Percentiles rank a stretch among this genome's conserved stretches.
These are phyloP conservation scores for Picea glauca DNA, from an alignment of 75 land plant genomes.

Conservation along the genomic window DNA sequence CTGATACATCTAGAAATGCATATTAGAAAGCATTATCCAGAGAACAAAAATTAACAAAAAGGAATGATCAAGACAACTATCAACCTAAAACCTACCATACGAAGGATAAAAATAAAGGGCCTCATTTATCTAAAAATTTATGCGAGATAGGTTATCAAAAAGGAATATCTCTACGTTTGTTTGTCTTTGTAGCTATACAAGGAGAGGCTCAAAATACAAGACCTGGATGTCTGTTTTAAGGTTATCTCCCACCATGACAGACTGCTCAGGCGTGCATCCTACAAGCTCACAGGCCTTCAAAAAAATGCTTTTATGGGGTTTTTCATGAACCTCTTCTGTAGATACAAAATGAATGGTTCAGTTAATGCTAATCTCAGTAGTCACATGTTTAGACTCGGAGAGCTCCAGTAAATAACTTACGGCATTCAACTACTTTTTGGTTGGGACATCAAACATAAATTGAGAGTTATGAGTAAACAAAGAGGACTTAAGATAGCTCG, in stretches of 20 bases:
- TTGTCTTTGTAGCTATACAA: background rate
- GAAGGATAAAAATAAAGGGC: background rate
- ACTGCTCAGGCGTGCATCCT: conserved; percentile 30
- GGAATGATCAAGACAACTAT: background rate
- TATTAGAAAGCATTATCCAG: background rate
- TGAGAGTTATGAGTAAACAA: background rate
- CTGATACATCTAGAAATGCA: background rate
- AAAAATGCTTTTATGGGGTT: conserved; percentile 47
- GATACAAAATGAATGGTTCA: background rate
- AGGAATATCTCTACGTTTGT: background rate
- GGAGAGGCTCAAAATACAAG: background rate
- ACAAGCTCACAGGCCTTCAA: conserved; percentile 41
- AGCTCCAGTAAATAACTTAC: background rate
- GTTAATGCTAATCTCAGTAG: background rate
- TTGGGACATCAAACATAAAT: background rate
- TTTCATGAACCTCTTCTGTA: conserved; percentile 44
- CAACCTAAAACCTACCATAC: background rate
- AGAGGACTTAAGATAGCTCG: background rate
- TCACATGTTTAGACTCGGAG: background rate
- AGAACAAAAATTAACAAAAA: background rate
- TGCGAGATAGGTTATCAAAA: background rate
- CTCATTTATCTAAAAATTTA: background rate
- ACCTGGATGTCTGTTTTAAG: conserved; percentile 39
- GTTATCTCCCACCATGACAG: conserved; percentile 50
- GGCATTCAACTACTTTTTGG: background rate